Evolutionary conservation across 176 grass and related monocot genomes (phyloP), one percentile per base, ranked within the genome.

Genomic region (Alloteropsis semialata): DNA sequence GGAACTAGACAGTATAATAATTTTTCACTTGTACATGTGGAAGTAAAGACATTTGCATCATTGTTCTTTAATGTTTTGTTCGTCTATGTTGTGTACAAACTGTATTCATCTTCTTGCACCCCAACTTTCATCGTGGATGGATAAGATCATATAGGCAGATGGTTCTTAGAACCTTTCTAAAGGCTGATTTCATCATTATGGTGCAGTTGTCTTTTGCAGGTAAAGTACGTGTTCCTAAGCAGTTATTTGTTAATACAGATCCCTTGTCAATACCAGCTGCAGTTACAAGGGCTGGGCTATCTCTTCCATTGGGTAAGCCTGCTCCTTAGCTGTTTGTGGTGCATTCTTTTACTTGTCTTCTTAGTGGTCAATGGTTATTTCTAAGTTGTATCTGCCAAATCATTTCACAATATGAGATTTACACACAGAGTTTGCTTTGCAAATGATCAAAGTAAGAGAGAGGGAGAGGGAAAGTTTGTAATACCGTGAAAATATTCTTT

Each of bases 181-280:
- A 90, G 46, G 56, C 65, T 82, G 55, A 72, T 90, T 86, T 90
- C 78, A 82, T 90, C 79, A 86, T 82, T 56, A 48, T 82, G 77
- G 74, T 78, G 58, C 66, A 84, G 65, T 92, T 89, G 39, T 60
- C 33, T 85, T 87, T 90, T 77, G 69, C 84, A 99, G 96, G 96
- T 88, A 90, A 89, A 90, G 93, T 99, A 75, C 80, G 85, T 38
- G 87, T 91, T 57, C 96, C 96, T 36, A 99, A 87, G 81, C 96
- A 99, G 68, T 77, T 99, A 49, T 94, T 99, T 74, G 83, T 99
- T 76, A 92, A 84, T 46, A 87, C 79, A 72, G 96, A 99, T 72
- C 87, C 96, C 18, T 93, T 58, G 24, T 93, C 93, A 74, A 99
- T 99, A 82, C 91, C 89, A 69, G 86, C 84, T 75, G 96, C 89